These are phyloP conservation scores for Sphagnum fallax DNA, from an alignment of 228 moss, liverwort and hornwort species.

Conservation along the genomic window DNA sequence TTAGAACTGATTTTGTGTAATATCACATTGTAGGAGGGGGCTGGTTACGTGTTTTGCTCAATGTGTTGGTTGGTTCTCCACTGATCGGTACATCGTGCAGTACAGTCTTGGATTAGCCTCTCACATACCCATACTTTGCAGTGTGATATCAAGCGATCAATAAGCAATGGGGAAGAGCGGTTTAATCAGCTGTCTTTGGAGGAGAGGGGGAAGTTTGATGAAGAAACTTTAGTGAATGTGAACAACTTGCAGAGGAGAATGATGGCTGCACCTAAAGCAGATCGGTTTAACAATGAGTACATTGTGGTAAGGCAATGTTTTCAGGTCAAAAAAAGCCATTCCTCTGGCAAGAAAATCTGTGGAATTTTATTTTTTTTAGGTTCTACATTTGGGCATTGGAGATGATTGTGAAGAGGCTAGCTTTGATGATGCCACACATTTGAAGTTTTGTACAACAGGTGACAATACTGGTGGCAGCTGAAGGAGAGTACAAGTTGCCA, in stretches of 20 bases:
- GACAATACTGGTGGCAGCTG: conserved; percentile 82
- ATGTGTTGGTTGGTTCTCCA: no score
- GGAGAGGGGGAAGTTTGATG: conserved; percentile 94
- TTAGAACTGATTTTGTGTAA: no score
- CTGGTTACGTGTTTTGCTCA: no score
- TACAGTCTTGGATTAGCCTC: no score
- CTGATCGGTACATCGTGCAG: no score
- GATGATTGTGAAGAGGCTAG: background rate
- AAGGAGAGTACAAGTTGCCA: conserved; percentile 80
- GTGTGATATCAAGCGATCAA: conserved; percentile 63
- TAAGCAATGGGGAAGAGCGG: conserved; percentile 59
- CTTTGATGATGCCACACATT: background rate
- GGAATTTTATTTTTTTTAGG: background rate
- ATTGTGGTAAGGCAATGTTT: conserved; percentile 52
- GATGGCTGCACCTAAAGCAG: conserved; percentile 43
- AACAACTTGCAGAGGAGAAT: conserved; percentile 68
- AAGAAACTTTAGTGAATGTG: conserved; percentile 91
- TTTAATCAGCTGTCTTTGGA: conserved; percentile 87
- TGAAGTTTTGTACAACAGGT: conserved; percentile 29
- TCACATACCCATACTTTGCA: conserved; percentile 9
- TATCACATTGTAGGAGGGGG: no score
- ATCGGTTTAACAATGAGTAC: conserved; percentile 91
- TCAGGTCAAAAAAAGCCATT: background rate
- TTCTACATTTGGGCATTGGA: background rate
- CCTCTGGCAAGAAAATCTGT: background rate